Evolutionary conservation across 2,329 filamentous ascomycete species (phyloP), one percentile per base, ranked within the genome.

Genomic region (Pseudogymnoascus sp.): DNA sequence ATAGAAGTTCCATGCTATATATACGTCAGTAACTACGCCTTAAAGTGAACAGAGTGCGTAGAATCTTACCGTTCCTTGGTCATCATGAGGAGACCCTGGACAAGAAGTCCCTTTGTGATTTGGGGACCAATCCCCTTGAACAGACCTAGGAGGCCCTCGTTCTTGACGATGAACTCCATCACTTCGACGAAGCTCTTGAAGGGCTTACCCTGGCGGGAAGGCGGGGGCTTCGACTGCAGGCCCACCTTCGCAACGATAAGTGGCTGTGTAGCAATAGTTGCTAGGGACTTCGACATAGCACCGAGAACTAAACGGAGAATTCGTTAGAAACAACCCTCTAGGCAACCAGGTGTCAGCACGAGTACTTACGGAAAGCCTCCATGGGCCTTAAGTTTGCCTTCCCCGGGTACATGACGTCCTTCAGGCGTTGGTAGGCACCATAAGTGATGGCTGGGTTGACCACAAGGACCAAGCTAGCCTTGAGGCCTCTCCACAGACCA

Each of bases 11-110:
- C 76, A 97, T 90, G 69, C 90, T 64, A 60, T 16, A 2, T 8
- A 31, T 21, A 62, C 25, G 53, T 65, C 53, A 68, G 67, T 23
- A 61, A 53, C 2, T 59, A 62, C 23, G 23, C 49, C 40, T 65
- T 64, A 59, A 21, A 60, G 18, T 63, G 37, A 16, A 49, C 40
- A 49, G 63, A 65, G 61, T 8, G 59, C 25, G 56, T 49, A 25
- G 8, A 43, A 49, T 61, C 81, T 68, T 81, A 92, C 90, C 92
- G 85, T 78, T 99, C 95, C 78, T 99, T 99, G 59, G 92, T 95
- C 92, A 97, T 99, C 95, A 99, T 99, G 40, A 99, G 80, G 63
- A 99, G 86, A 60, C 95, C 95, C 73, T 99, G 95, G 2, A 99
- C 95, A 59, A 99, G 75, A 61, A 99, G 78, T 1, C 95, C 95